phyloP scores from a whole-genome alignment of 1,139 yeast species.

The Candida frijolesensis region DNA sequence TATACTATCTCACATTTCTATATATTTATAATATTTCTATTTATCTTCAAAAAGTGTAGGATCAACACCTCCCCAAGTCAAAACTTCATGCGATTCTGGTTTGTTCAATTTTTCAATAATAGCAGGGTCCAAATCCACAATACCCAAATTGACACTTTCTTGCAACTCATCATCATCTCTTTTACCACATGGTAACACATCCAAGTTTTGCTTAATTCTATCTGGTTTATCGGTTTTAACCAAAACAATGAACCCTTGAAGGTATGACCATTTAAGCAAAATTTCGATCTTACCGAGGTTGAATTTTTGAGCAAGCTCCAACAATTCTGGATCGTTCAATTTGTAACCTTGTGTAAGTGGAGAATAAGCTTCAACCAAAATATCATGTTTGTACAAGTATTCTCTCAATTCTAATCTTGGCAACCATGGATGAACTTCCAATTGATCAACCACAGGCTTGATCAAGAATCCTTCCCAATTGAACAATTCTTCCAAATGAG shows the following conservation, averaged over 20 bases:
- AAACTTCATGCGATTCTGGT: constrained; percentile 34
- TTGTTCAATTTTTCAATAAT: constrained; percentile 33
- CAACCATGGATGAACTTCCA: constrained; percentile 52
- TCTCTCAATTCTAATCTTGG: constrained; percentile 42
- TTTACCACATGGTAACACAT: constrained; percentile 34
- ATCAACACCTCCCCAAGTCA: constrained; percentile 33
- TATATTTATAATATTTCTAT: neutral
- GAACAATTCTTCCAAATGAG: constrained; percentile 39
- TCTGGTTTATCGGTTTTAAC: constrained; percentile 63
- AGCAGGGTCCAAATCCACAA: constrained; percentile 35
- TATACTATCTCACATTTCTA: neutral
- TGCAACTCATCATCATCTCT: constrained; percentile 26
- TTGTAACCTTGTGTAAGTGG: constrained; percentile 67
- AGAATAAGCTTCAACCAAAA: constrained; percentile 67
- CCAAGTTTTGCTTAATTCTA: constrained; percentile 44
- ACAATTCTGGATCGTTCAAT: constrained; percentile 52
- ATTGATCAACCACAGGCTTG: constrained; percentile 45
- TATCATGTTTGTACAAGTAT: constrained; percentile 36
- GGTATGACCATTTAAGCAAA: constrained; percentile 39
- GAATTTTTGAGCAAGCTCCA: constrained; percentile 27
- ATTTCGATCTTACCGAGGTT: constrained; percentile 28
- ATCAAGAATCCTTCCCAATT: constrained; percentile 35
- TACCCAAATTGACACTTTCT: constrained; percentile 30
- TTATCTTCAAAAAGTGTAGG: constrained; percentile 24
- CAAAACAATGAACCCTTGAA: constrained; percentile 67